phyloP scores from a whole-genome alignment of 2,329 filamentous ascomycete genomes.

The Alternaria brassicae region DNA sequence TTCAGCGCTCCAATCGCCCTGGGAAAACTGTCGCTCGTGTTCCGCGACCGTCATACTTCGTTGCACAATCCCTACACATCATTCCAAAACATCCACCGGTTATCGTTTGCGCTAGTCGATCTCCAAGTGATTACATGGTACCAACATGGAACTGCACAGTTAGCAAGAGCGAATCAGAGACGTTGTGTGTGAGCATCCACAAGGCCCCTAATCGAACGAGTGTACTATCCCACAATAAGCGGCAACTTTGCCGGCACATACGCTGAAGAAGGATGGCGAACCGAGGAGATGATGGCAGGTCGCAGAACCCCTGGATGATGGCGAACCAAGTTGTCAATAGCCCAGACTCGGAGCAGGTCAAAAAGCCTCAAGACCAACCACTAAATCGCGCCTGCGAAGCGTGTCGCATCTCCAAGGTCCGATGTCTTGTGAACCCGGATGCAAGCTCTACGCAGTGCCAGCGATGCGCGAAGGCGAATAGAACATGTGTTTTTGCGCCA shows the following conservation, averaged over 20 bases:
- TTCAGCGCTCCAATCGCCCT: not conserved
- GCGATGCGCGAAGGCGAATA: constrained; percentile 45
- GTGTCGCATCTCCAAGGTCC: constrained; percentile 47
- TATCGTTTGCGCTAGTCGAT: constrained; percentile 7
- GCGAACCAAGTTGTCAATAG: constrained; percentile 23
- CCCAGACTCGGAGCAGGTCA: constrained; percentile 23
- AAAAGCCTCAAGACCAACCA: constrained; percentile 37
- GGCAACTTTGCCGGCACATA: not conserved
- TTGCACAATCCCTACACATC: not conserved
- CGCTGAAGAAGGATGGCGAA: constrained; percentile 17
- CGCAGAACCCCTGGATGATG: constrained; percentile 18
- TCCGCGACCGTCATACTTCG: not conserved
- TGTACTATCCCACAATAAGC: not conserved
- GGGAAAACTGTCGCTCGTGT: not conserved
- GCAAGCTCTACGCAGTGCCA: constrained; percentile 41
- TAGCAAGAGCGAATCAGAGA: constrained; percentile 10
- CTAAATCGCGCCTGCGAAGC: constrained; percentile 48
- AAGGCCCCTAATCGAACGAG: not conserved
- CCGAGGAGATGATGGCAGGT: constrained; percentile 11
- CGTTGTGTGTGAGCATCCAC: constrained; percentile 3
- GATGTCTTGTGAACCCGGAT: constrained; percentile 40
- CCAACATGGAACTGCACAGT: constrained; percentile 18
- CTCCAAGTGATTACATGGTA: constrained; percentile 8
- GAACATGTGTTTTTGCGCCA: constrained; percentile 44
- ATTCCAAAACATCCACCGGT: not conserved